Conservation (phyloP, 352 stramenopile genomes). For the Pythium sp. region DNA sequence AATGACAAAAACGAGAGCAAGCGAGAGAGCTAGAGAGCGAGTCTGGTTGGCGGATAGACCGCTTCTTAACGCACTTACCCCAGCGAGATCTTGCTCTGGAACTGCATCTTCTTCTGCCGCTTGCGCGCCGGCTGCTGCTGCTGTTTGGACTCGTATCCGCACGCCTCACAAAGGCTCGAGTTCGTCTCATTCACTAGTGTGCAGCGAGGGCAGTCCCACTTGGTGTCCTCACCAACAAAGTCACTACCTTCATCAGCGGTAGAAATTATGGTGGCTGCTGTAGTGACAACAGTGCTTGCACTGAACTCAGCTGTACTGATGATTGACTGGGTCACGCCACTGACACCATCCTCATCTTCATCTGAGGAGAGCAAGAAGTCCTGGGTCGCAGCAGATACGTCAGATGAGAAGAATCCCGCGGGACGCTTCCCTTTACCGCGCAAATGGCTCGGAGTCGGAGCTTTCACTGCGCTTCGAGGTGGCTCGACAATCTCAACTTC, state of each 20-base stretch:
- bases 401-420: conserved; percentile 39
- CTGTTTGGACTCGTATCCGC: conserved; percentile 46
- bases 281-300: conserved; percentile 1
- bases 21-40: neutral
- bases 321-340: neutral
- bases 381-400: conserved; percentile 33
- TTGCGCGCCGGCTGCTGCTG: conserved; percentile 36
- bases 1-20: conserved; percentile 7
- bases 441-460: neutral
- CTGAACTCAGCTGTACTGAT: conserved; percentile 1
- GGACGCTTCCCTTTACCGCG: conserved; percentile 33
- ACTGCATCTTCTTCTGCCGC: conserved; percentile 69
- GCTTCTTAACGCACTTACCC: neutral
- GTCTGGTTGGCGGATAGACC: neutral
- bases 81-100: conserved; percentile 79
- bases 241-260: neutral
- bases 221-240: conserved; percentile 20
- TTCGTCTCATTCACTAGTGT: conserved; percentile 74
- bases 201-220: conserved; percentile 76
- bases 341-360: conserved; percentile 18
- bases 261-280: neutral
- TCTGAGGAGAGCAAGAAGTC: conserved; percentile 35
- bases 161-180: conserved; percentile 58
- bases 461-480: conserved; percentile 26
- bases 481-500: conserved; percentile 13